Base-by-base conservation (phyloP, 2,329 filamentous ascomycete genomes). In the Verticillium nubilum region DNA sequence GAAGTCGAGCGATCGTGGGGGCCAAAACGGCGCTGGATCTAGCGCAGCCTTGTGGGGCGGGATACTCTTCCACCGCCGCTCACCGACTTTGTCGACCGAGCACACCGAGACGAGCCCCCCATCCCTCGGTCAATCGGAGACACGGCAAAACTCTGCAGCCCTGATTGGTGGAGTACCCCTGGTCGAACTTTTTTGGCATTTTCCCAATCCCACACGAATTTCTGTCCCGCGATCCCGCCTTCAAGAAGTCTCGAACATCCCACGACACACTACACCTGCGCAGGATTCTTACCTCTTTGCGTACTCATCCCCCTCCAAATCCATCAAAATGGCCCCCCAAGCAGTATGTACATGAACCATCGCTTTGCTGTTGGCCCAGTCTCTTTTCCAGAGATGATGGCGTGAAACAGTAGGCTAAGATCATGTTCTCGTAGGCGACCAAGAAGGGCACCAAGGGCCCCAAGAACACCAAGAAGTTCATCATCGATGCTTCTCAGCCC, bases 401-500 rank as follows among this genome's bases (percentile, higher is more conserved):
- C 81, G 77, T 80, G 75, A 86, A 89, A 86, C 93, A 98, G 94
- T 96, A 97, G 94, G 95, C 93, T 97, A 94, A 96, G 85, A 82
- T 78, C 79, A 79, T 78, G 75, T 77, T 78, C 72, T 72, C 74
- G 72, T 75, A 85, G 82, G 61, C 59, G 62, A 64, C 54, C 62
- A 85, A 85, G 82, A 85, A 91, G 83, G 77, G 83, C 72, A 80
- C 76, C 78, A 88, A 85, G 78, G 81, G 79, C 73, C 75, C 74
- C 75, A 93, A 93, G 87, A 80, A 88, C 74, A 92, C 90, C 75
- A 92, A 93, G 86, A 94, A 93, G 94, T 99, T 92, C 89, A 89
- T 96, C 85, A 98, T 99, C 91, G 96, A 99, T 85, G 94, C 93
- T 80, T 93, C 91, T 74, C 94, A 98, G 84, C 95, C 95, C 73